Percentiles rank a stretch among this genome's conserved stretches.
Conservation (phyloP, 1,284 basidiomycete genomes). For the Ceratobasidium sp. region DNA sequence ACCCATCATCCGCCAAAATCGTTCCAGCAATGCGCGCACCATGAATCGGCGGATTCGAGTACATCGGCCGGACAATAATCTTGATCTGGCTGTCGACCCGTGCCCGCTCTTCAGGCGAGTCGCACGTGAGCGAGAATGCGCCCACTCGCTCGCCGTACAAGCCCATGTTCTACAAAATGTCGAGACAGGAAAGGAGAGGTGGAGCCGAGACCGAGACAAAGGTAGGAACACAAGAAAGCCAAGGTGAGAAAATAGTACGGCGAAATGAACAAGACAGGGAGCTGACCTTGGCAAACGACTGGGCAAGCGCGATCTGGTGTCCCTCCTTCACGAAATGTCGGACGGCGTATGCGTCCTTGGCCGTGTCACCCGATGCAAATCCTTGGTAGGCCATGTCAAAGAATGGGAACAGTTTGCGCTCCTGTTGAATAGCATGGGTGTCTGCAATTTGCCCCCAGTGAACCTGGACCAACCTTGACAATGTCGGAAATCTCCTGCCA, state of each 20-base stretch:
- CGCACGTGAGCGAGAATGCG: slow-evolving; percentile 86
- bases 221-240: not conserved
- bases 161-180: slow-evolving; percentile 80
- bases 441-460: not conserved
- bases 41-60: slow-evolving; percentile 97
- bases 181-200: no score
- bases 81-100: slow-evolving; percentile 93
- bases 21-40: slow-evolving; percentile 90
- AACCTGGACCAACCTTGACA: slow-evolving; percentile 59
- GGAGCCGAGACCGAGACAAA: not conserved
- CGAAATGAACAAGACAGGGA: no score
- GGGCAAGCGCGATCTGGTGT: slow-evolving; percentile 85
- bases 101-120: slow-evolving; percentile 81
- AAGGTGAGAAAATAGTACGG: slow-evolving; percentile 9
- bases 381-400: slow-evolving; percentile 99
- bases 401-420: slow-evolving; percentile 90
- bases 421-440: no score
- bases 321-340: slow-evolving; percentile 92
- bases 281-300: slow-evolving; percentile 92
- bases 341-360: slow-evolving; percentile 92
- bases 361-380: slow-evolving; percentile 88
- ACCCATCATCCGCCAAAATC: slow-evolving; percentile 77
- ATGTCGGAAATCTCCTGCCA: slow-evolving; percentile 93
- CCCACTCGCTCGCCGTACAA: slow-evolving; percentile 97
- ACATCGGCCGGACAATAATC: slow-evolving; percentile 96